Evolutionary conservation across 192 early-diverging fungal species (phyloP), one percentile per base, ranked within the genome.

Genomic region (Rhizophagus clarus): DNA sequence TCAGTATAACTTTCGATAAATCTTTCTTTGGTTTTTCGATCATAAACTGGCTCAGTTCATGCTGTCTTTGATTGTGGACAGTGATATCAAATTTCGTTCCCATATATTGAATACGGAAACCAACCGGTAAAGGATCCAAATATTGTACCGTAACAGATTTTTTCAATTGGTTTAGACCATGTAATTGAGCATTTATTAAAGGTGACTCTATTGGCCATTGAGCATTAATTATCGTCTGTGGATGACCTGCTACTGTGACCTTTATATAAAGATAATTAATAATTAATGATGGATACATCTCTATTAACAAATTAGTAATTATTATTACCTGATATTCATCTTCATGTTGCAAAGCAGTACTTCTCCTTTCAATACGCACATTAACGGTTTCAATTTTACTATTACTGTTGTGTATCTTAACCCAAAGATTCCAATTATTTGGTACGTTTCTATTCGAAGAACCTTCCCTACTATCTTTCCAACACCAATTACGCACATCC

Each of bases 21-120:
- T 96, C 94, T 40, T 91, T 80, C 77, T 90, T 91, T 26, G 92
- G 86, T 87, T 93, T 93, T 79, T 92, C 89, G 79, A 91, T 90
- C 92, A 97, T 96, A 83, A 89, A 89, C 68, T 87, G 84, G 56
- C 87, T 81, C 17, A 95, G 86, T 40, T 88, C 87, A 73, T 90
- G 84, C 83, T 98, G 97, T 4, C 75, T 66, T 9, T 82, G 78
- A 31, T 87, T 86, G 69, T 91, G 81, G 32, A 96, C 86, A 42
- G 89, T 86, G 28, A 96, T 87, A 62, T 94, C 90, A 70, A 94
- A 98, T 88, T 93, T 93, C 61, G 92, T 96, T 28, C 96, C 96
- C 42, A 91, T 80, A 84, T 93, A 91, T 82, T 95, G 95, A 56
- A 98, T 86, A 28, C 90, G 90, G 83, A 95, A 92, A 22, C 96